These are phyloP conservation scores for Zygosaccharomyces siamensis DNA, from an alignment of 805 yeast species.

Conservation along the genomic window DNA sequence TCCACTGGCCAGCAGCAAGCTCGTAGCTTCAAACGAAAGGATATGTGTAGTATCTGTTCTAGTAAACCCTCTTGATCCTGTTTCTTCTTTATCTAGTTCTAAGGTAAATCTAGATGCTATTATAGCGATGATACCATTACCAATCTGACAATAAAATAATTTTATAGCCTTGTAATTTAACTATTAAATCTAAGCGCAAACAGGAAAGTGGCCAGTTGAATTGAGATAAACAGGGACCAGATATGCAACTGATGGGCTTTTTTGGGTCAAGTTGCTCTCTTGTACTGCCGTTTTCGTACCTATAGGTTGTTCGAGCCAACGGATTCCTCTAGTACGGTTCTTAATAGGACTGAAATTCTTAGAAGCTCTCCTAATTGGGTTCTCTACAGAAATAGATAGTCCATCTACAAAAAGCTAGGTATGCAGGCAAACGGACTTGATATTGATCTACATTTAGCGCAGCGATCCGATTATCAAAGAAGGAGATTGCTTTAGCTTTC, in stretches of 20 bases:
- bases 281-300: background rate
- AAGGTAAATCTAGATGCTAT: too few relatives aligned
- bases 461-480: slow-evolving; percentile 5
- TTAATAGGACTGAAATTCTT: background rate
- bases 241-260: background rate
- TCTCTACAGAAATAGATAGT: background rate
- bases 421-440: background rate
- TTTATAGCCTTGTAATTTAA: background rate
- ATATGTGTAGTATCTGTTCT: too few relatives aligned
- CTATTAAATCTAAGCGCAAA: slow-evolving; percentile 5
- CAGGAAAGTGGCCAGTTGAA: background rate
- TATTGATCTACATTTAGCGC: slow-evolving; percentile 3
- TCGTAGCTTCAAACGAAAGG: background rate
- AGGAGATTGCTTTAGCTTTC: background rate
- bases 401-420: background rate
- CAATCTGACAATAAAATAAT: background rate
- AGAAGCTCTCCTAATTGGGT: background rate
- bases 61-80: too few relatives aligned
- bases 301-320: background rate
- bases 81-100: background rate
- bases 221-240: background rate
- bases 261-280: background rate
- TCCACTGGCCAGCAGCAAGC: background rate
- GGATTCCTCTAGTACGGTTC: background rate
- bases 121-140: background rate